Percentiles rank a stretch among this genome's conserved stretches.
Evolutionary conservation across 352 stramenopile species (phyloP).

Genomic region (Pythium guiyangense): DNA sequence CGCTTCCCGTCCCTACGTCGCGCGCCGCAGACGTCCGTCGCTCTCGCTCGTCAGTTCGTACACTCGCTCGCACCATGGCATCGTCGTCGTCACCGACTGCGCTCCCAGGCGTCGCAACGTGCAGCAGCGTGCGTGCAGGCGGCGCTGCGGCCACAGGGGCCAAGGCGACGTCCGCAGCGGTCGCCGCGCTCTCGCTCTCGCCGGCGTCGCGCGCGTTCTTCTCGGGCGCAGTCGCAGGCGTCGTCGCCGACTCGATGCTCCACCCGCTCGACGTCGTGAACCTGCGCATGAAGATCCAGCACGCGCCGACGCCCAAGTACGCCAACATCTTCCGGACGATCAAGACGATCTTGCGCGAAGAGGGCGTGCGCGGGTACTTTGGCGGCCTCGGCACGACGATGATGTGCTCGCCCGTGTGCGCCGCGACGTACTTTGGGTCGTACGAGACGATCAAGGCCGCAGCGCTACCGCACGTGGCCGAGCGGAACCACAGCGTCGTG

Average conservation of each 20-base stretch:
- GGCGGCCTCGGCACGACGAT: constrained; percentile 69
- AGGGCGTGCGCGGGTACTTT: constrained; percentile 72
- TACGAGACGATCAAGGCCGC: constrained; percentile 76
- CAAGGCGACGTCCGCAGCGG: constrained; percentile 28
- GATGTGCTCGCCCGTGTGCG: constrained; percentile 63
- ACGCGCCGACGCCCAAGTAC: constrained; percentile 46
- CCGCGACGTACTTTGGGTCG: constrained; percentile 68
- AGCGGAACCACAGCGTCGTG: constrained; percentile 47
- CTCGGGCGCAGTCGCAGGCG: constrained; percentile 62
- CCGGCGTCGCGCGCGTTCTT: constrained; percentile 56
- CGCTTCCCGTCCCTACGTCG: no score
- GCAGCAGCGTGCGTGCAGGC: constrained; percentile 19
- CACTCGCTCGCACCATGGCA: neutral
- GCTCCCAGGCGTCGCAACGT: constrained; percentile 18
- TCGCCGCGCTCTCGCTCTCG: constrained; percentile 16
- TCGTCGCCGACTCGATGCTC: constrained; percentile 72
- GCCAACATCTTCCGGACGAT: constrained; percentile 52
- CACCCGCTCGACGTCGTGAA: constrained; percentile 83
- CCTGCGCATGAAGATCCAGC: constrained; percentile 81
- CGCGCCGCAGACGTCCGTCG: no score
- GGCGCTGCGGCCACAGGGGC: constrained; percentile 8
- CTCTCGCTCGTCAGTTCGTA: neutral
- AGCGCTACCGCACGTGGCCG: constrained; percentile 30
- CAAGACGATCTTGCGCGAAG: constrained; percentile 62
- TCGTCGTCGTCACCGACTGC: neutral